Evolutionary conservation across 2,329 filamentous ascomycete genomes (phyloP).

Genomic region (Beauveria medogensis): DNA sequence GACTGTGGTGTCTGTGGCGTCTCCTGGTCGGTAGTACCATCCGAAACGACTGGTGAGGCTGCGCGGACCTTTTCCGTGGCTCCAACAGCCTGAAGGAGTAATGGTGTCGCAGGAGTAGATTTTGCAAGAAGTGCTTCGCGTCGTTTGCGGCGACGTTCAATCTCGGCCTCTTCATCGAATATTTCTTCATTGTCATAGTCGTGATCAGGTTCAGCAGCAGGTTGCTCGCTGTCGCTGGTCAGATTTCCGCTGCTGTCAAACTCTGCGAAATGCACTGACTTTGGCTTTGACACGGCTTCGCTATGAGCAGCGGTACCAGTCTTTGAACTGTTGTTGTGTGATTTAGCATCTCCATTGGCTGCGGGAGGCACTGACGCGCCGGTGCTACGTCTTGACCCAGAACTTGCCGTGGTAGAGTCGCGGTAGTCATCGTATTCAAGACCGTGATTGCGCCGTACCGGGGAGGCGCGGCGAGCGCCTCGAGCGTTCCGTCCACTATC

Average conservation of each 20-base stretch:
- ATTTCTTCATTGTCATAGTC: constrained; percentile 48
- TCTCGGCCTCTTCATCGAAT: constrained; percentile 73
- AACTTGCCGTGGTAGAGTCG: constrained; percentile 37
- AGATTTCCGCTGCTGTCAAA: constrained; percentile 1
- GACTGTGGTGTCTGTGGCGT: constrained; percentile 41
- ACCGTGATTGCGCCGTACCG: constrained; percentile 8
- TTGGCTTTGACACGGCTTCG: not conserved
- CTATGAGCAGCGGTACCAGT: constrained; percentile 14
- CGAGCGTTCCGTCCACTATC: not conserved
- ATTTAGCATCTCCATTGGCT: constrained; percentile 60
- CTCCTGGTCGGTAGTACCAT: constrained; percentile 20
- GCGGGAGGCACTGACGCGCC: constrained; percentile 50
- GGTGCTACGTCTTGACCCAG: constrained; percentile 56
- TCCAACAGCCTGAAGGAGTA: constrained; percentile 68
- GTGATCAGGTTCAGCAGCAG: constrained; percentile 27
- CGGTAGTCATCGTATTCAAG: constrained; percentile 39
- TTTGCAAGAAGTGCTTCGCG: constrained; percentile 81
- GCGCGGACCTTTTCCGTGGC: constrained; percentile 48
- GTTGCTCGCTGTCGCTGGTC: not conserved
- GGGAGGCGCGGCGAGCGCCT: not conserved
- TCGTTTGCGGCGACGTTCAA: constrained; percentile 76
- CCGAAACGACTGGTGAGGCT: constrained; percentile 41
- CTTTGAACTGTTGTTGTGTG: constrained; percentile 41
- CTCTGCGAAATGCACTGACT: constrained; percentile 8
- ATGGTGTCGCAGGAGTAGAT: constrained; percentile 64